Evolutionary conservation across 495 filamentous ascomycete genomes (phyloP).

Genomic region (Hypoxylon cercidicola): DNA sequence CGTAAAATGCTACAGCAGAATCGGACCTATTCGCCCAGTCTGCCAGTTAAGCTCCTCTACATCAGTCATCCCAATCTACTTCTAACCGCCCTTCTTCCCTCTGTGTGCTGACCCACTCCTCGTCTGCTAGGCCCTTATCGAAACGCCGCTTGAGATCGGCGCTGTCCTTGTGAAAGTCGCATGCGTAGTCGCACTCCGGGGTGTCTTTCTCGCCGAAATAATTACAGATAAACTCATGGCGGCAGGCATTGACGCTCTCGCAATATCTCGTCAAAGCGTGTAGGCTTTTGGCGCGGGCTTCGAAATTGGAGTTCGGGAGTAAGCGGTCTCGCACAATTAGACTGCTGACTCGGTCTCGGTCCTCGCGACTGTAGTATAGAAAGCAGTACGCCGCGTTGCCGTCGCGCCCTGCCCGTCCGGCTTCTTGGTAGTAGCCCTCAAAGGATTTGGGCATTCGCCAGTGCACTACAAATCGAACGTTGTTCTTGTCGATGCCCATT

Average conservation of each 20-base stretch:
- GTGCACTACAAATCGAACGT: constrained; percentile 92
- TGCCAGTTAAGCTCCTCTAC: neutral
- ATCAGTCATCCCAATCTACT: constrained; percentile 54
- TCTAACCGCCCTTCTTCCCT: constrained; percentile 67
- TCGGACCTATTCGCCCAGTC: constrained; percentile 18
- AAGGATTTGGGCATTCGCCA: constrained; percentile 93
- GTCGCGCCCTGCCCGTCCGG: constrained; percentile 88
- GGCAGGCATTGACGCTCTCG: constrained; percentile 75
- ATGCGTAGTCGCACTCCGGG: constrained; percentile 81
- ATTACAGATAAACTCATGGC: constrained; percentile 78
- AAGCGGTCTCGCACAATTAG: constrained; percentile 57
- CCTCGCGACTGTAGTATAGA: constrained; percentile 87
- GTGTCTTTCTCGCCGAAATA: constrained; percentile 80
- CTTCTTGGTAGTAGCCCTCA: constrained; percentile 96
- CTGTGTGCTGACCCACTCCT: constrained; percentile 81
- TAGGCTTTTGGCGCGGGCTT: constrained; percentile 58
- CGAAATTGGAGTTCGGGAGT: constrained; percentile 43
- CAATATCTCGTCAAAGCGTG: constrained; percentile 79
- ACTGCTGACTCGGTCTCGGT: constrained; percentile 77
- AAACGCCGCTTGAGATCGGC: constrained; percentile 71
- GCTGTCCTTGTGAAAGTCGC: constrained; percentile 87
- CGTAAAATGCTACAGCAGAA: constrained; percentile 20
- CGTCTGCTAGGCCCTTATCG: constrained; percentile 68
- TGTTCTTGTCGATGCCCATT: constrained; percentile 96
- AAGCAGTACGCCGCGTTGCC: constrained; percentile 87